phyloP scores from a whole-genome alignment of 495 filamentous ascomycete species.

The Aspergillus ostianus region DNA sequence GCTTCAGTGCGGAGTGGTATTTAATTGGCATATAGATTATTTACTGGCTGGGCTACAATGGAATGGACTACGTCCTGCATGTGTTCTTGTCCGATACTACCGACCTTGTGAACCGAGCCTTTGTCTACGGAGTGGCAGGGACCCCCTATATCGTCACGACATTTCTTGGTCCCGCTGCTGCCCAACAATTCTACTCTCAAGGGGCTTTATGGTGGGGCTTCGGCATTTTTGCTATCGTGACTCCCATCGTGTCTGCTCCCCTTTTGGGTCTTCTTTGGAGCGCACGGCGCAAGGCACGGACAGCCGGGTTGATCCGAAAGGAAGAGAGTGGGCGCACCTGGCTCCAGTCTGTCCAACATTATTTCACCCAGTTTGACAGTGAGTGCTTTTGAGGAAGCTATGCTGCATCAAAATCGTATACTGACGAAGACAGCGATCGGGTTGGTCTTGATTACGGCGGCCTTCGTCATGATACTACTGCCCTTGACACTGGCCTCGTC shows the following conservation, averaged over 20 bases:
- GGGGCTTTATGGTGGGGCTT: conserved; percentile 55
- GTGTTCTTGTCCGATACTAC: conserved; percentile 63
- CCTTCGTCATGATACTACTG: conserved; percentile 48
- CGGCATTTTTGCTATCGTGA: conserved; percentile 55
- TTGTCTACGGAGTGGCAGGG: conserved; percentile 52
- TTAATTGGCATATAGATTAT: conserved; percentile 32
- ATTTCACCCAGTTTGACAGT: conserved; percentile 24
- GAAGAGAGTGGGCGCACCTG: conserved; percentile 20
- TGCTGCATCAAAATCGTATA: not conserved
- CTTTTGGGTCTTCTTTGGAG: conserved; percentile 46
- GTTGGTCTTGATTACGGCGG: conserved; percentile 51
- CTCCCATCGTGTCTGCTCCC: conserved; percentile 46
- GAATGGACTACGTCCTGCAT: conserved; percentile 49
- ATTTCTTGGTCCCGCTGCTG: conserved; percentile 21
- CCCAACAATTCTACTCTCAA: conserved; percentile 16
- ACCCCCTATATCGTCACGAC: conserved; percentile 58
- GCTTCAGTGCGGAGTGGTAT: not conserved
- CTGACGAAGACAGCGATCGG: conserved; percentile 35
- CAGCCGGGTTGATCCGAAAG: conserved; percentile 27
- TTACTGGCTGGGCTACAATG: conserved; percentile 52
- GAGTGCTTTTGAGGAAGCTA: not conserved
- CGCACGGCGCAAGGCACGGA: conserved; percentile 49
- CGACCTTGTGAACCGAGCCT: conserved; percentile 52
- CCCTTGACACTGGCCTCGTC: conserved; percentile 50
- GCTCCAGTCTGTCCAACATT: conserved; percentile 18